Percentiles rank a stretch among this genome's conserved stretches.
Conservation (phyloP, 345 rosid genomes). For the Citrus unshiu region DNA sequence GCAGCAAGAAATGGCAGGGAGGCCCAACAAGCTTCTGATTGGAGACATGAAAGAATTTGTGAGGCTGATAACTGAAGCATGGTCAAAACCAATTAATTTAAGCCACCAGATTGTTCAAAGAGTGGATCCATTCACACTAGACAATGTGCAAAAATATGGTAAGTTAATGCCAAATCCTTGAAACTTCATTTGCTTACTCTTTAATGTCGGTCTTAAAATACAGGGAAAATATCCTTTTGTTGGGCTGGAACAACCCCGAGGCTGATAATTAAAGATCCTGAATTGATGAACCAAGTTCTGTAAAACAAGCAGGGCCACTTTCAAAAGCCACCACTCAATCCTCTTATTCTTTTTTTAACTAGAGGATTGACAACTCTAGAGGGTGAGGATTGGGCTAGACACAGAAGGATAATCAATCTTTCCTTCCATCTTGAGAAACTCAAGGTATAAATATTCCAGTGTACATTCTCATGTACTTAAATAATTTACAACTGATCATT, state of each 20-base stretch:
- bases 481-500: neutral
- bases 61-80: constrained; percentile 28
- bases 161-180: neutral
- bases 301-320: constrained; percentile 44
- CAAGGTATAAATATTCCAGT: constrained; percentile 21
- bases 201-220: neutral
- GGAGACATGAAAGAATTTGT: constrained; percentile 38
- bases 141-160: constrained; percentile 37
- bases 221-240: constrained; percentile 43
- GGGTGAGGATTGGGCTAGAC: constrained; percentile 49
- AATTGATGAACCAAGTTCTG: constrained; percentile 35
- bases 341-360: constrained; percentile 31
- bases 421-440: constrained; percentile 47
- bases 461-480: neutral
- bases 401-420: constrained; percentile 39
- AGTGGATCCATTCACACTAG: constrained; percentile 32
- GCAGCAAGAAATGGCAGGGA: constrained; percentile 41
- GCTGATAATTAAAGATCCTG: constrained; percentile 40
- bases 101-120: constrained; percentile 33
- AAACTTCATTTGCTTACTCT: neutral
- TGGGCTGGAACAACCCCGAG: constrained; percentile 47
- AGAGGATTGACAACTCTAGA: constrained; percentile 35
- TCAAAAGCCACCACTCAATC: constrained; percentile 35
- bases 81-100: constrained; percentile 37
- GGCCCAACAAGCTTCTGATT: constrained; percentile 27